Base-by-base conservation (phyloP, 306 rosid genomes). In the Rosa multiflora region DNA sequence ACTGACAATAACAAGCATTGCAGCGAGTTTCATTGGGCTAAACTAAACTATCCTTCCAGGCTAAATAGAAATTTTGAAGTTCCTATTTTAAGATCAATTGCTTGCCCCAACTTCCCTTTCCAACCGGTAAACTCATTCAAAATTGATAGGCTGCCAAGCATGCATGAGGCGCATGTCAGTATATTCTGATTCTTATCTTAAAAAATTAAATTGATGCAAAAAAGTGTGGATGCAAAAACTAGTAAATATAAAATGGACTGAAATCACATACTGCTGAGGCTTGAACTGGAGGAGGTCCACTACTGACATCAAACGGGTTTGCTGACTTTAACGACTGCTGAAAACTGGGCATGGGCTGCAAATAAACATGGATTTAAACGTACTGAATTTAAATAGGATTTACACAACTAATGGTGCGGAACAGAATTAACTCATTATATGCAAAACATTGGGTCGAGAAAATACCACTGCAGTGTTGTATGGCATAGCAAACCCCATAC, bases 241-340 rank as follows among this genome's bases (percentile, higher is more conserved):
- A 48, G 58, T 7, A 40, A 37, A 21, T 79, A 63, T 51, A 42
- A 72, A 79, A 49, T 26, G 76, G 70, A 58, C 58, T 37, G 68
- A 83, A 78, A 80, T 83, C 67, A 81, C 92, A 64, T 89, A 94
- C 97, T 5, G 83, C 62, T 79, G 90, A 82, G 74, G 83, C 86
- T 82, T 88, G 97, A 85, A 74, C 81, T 76, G 83, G 86, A 84
- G 84, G 70, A 70, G 89, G 83, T 77, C 75, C 92, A 10, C 86
- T 78, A 82, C 72, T 79, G 68, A 88, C 85, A 64, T 93, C 99
- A 79, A 96, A 96, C 51, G 99, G 99, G 76, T 96, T 96, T 53
- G 81, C 74, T 47, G 99, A 89, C 75, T 56, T 93, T 56, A 90
- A 81, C 20, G 88, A 73, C 79, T 89, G 96, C 8, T 85, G 86